phyloP scores from a whole-genome alignment of 2,329 filamentous ascomycete species.

The Lachnellula suecica region DNA sequence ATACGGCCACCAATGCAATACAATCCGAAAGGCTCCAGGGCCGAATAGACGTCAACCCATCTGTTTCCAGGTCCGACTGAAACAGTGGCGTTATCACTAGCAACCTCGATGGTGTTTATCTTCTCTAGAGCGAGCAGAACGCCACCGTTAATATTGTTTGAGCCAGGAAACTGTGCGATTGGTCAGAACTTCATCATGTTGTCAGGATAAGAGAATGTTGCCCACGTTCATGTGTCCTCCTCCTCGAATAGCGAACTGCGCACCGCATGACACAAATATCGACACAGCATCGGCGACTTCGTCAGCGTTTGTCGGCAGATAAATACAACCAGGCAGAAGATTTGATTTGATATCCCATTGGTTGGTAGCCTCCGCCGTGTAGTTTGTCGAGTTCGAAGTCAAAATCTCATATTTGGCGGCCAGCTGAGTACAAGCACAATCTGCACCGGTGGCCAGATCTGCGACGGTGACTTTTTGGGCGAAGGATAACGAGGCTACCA shows the following conservation, averaged over 20 bases:
- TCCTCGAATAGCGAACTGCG: conserved; percentile 32
- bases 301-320: conserved; percentile 27
- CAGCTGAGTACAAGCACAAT: conserved; percentile 12
- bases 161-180: no score
- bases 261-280: conserved; percentile 27
- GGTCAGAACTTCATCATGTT: no score
- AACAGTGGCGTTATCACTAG: conserved; percentile 24
- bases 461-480: background rate
- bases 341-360: conserved; percentile 32
- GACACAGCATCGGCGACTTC: conserved; percentile 28
- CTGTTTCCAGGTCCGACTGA: conserved; percentile 33
- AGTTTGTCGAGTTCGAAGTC: conserved; percentile 16
- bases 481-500: no score
- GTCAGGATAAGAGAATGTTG: no score
- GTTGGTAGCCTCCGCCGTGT: conserved; percentile 23
- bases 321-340: conserved; percentile 31
- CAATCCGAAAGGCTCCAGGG: background rate
- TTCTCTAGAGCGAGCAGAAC: conserved; percentile 45
- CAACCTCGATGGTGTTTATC: conserved; percentile 11
- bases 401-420: conserved; percentile 2
- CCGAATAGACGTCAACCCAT: conserved; percentile 9
- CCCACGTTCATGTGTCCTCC: conserved; percentile 23
- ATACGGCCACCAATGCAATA: conserved; percentile 42
- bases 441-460: background rate
- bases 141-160: conserved; percentile 39